Base-by-base conservation (phyloP, 805 yeast species). In the Metschnikowia similis region DNA sequence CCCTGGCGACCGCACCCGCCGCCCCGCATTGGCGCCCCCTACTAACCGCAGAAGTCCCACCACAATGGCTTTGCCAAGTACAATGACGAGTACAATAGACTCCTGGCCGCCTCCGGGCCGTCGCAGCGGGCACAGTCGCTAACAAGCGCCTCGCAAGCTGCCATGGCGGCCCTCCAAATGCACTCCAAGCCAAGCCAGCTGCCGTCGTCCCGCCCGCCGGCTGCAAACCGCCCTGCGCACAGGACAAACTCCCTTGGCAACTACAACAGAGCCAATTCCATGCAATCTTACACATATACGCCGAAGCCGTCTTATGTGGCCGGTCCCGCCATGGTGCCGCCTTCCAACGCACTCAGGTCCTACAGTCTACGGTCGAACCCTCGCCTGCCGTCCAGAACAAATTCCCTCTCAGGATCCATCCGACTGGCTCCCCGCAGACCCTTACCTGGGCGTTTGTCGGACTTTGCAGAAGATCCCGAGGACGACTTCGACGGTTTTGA, bases 101-200 rank as follows among this genome's bases (percentile, higher is more conserved):
- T 59, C 40, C 54, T 45, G 27, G 10, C 49, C 35, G 31, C 43
- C 39, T 26, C 43, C 43, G 53, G 40, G 54, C 60, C 21, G 56
- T 63, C 50, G 1, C 49, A 48, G 37, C 44, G 70, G 32, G 53
- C 59, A 10, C 63, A 59, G 37, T 65, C 70, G 29, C 56, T 66
- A 21, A 53, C 61, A 26, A 61, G 62, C 45, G 76, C 76, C 26
- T 75, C 75, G 16, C 67, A 60, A 50, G 77, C 76, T 6, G 77
- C 76, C 0, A 52, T 62, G 43, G 76, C 75, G 1, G 76, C 76
- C 1, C 56, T 72, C 14, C 62, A 70, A 48, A 58, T 64, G 51
- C 76, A 71, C 55, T 61, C 59, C 34, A 62, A 57, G 35, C 57
- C 54, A 38, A 32, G 54, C 36, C 50, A 14, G 34, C 39, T 31